phyloP scores from a whole-genome alignment of 1,284 basidiomycete genomes.

The Abortiporus biennis region DNA sequence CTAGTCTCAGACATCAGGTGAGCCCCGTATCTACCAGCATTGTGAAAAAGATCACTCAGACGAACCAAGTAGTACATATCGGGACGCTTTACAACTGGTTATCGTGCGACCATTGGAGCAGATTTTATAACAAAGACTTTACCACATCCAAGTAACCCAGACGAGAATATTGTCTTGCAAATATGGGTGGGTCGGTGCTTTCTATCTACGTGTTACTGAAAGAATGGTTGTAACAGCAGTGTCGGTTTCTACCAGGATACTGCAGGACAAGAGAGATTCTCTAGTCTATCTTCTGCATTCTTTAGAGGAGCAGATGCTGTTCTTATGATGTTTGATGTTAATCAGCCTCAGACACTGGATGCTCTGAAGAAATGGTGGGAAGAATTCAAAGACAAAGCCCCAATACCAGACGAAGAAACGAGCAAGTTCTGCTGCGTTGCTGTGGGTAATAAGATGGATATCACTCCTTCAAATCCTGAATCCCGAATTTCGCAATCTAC shows the following conservation, averaged over 20 bases:
- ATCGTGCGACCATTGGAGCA: slow-evolving; percentile 78
- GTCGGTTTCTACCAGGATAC: slow-evolving; percentile 52
- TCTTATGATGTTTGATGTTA: slow-evolving; percentile 77
- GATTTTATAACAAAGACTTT: slow-evolving; percentile 76
- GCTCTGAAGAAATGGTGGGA: slow-evolving; percentile 70
- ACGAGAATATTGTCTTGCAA: slow-evolving; percentile 58
- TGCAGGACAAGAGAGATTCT: slow-evolving; percentile 81
- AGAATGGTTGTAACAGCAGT: too few species aligned
- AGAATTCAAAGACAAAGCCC: slow-evolving; percentile 62
- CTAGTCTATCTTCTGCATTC: slow-evolving; percentile 72
- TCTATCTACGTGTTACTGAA: too few species aligned
- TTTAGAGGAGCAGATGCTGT: slow-evolving; percentile 79
- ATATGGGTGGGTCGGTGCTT: slow-evolving; percentile 61
- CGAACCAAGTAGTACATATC: slow-evolving; percentile 54
- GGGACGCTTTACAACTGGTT: slow-evolving; percentile 65
- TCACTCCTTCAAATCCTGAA: slow-evolving; percentile 21
- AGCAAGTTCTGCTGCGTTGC: slow-evolving; percentile 66
- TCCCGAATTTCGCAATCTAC: slow-evolving; percentile 27
- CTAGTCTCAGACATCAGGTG: slow-evolving; percentile 66
- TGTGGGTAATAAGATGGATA: slow-evolving; percentile 78
- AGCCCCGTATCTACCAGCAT: slow-evolving; percentile 17
- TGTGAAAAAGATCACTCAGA: neutral
- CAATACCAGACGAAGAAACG: slow-evolving; percentile 55
- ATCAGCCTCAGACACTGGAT: slow-evolving; percentile 50
- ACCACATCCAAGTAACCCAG: slow-evolving; percentile 47